These are phyloP conservation scores for Chlorencoelia australis DNA, from an alignment of 2,329 filamentous ascomycete species.

Conservation along the genomic window DNA sequence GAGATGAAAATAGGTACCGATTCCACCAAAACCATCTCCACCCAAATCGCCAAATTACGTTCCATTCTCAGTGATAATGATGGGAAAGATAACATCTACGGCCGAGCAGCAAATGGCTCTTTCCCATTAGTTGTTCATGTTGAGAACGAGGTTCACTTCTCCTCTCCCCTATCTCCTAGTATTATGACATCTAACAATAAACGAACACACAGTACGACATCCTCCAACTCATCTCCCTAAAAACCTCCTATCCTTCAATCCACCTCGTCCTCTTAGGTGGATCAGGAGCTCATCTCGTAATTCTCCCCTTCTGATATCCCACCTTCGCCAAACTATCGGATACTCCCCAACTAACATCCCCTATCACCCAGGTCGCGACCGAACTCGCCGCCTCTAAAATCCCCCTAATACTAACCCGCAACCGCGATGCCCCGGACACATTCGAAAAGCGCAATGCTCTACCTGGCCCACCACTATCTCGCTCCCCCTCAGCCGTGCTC, in stretches of 20 bases:
- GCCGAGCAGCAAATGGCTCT: conserved; percentile 29
- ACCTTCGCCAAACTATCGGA: not conserved
- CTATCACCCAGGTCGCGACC: conserved; percentile 26
- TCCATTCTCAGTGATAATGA: conserved; percentile 28
- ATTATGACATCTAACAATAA: not conserved
- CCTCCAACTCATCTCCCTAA: conserved; percentile 31
- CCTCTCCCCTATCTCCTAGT: not conserved
- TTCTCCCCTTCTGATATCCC: not conserved
- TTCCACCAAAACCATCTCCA: conserved; percentile 24
- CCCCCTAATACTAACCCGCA: conserved; percentile 34
- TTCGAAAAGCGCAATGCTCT: conserved; percentile 32
- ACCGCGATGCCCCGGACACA: conserved; percentile 26
- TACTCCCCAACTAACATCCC: not conserved
- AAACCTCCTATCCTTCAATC: conserved; percentile 27
- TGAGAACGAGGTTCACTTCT: conserved; percentile 28
- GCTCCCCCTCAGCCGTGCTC: conserved; percentile 31
- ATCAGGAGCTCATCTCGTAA: conserved; percentile 30
- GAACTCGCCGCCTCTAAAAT: conserved; percentile 32
- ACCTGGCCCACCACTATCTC: conserved; percentile 33
- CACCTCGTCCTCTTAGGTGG: conserved; percentile 33
- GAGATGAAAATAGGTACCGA: conserved; percentile 14
- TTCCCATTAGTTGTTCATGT: conserved; percentile 33
- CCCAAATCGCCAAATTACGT: conserved; percentile 27
- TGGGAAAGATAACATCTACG: conserved; percentile 30
- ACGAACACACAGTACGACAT: conserved; percentile 30